Conservation (phyloP, 2,329 filamentous ascomycete species). For the Colletotrichum sp. region DNA sequence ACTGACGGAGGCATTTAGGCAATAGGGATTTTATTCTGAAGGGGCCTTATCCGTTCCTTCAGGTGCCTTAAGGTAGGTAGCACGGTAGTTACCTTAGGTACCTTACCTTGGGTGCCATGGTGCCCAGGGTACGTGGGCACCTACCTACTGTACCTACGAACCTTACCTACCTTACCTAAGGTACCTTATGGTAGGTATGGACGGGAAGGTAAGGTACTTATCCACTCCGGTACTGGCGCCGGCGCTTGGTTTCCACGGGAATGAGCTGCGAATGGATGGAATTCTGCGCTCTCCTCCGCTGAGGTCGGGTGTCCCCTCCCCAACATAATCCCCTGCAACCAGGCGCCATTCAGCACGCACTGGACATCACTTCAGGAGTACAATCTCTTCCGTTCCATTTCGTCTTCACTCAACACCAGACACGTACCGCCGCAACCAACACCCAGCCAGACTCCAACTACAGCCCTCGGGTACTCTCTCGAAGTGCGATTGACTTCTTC, state of each 20-base stretch:
- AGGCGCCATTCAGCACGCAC: not conserved
- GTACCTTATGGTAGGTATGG: not conserved
- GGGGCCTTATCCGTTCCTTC: not conserved
- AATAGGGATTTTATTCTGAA: not conserved
- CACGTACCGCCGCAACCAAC: not conserved
- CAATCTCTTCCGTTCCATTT: not conserved
- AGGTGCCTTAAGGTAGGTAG: too few relatives aligned
- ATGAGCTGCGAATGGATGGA: not conserved
- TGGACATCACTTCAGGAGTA: not conserved
- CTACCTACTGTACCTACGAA: too few relatives aligned
- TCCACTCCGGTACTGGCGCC: not conserved
- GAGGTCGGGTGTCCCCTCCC: not conserved
- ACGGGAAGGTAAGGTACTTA: not conserved
- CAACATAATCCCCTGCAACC: not conserved
- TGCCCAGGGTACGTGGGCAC: not conserved
- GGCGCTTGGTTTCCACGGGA: slow-evolving; percentile 14
- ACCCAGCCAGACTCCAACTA: not conserved
- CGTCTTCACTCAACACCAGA: not conserved
- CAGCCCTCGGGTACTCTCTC: not conserved
- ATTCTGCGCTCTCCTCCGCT: not conserved
- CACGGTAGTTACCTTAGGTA: too few relatives aligned
- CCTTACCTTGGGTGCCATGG: not conserved
- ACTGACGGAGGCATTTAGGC: not conserved
- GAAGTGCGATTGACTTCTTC: not conserved
- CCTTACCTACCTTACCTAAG: not conserved